A percentile compares a stretch with the other conserved stretches of the same genome.
Evolutionary conservation across 2,329 filamentous ascomycete genomes (phyloP).

Genomic region (Fusarium abutilonis): DNA sequence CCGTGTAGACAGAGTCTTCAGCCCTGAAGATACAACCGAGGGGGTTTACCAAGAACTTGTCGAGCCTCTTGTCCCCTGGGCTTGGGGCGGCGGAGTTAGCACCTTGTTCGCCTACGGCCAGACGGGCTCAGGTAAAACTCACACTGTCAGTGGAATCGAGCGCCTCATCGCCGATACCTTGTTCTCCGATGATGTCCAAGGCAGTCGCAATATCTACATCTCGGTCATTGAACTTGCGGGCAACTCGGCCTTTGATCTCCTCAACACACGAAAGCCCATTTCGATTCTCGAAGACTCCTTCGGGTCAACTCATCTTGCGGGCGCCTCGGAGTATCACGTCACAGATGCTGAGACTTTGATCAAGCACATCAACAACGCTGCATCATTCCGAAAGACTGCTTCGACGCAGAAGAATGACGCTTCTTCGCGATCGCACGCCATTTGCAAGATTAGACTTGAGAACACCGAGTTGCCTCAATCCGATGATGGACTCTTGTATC

Average conservation of each 20-base stretch:
- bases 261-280: conserved; percentile 54
- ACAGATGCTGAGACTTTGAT: conserved; percentile 45
- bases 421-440: conserved; percentile 60
- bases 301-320: conserved; percentile 56
- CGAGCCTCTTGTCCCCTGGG: conserved; percentile 55
- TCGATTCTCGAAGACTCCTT: conserved; percentile 58
- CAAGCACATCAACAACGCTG: conserved; percentile 50
- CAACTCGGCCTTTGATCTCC: conserved; percentile 52
- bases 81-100: conserved; percentile 57
- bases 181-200: conserved; percentile 42
- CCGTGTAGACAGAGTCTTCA: conserved; percentile 52
- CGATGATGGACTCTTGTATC: conserved; percentile 57
- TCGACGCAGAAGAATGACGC: conserved; percentile 58
- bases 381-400: conserved; percentile 54
- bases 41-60: conserved; percentile 55
- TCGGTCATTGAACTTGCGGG: conserved; percentile 54
- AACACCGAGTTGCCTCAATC: conserved; percentile 42
- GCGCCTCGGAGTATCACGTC: conserved; percentile 53
- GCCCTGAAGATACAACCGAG: conserved; percentile 49
- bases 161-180: conserved; percentile 52
- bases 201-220: conserved; percentile 48
- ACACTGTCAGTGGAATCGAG: conserved; percentile 56
- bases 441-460: conserved; percentile 58
- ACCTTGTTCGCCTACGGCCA: conserved; percentile 62
- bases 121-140: conserved; percentile 61